A percentile compares a stretch with the other conserved stretches of the same genome.
phyloP scores from a whole-genome alignment of 257 asterid species.

The Ilex aquifolium region DNA sequence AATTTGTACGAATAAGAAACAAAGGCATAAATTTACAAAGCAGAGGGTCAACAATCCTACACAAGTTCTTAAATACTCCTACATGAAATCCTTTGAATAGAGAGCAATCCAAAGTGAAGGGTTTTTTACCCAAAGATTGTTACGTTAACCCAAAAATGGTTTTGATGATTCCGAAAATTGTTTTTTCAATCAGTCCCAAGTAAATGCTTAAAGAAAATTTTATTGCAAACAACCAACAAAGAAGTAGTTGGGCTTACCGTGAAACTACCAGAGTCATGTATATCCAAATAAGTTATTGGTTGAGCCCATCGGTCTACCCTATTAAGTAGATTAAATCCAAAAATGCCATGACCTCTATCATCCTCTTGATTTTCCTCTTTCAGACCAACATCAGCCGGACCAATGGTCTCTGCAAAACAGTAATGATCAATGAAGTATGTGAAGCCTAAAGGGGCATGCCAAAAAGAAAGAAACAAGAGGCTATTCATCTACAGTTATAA shows the following conservation, averaged over 20 bases:
- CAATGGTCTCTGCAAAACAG: slow-evolving; percentile 50
- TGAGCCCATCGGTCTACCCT: slow-evolving; percentile 87
- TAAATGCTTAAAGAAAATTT: slow-evolving; percentile 1
- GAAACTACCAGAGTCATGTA: slow-evolving; percentile 67
- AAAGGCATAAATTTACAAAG: neutral
- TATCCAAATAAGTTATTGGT: slow-evolving; percentile 77
- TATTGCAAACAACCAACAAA: slow-evolving; percentile 1
- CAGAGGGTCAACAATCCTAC: too few relatives aligned
- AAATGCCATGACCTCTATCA: slow-evolving; percentile 85
- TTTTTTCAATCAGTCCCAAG: neutral
- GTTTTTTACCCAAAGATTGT: too few relatives aligned
- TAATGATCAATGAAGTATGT: slow-evolving; percentile 8
- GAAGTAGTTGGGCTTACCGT: slow-evolving; percentile 43
- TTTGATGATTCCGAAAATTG: neutral
- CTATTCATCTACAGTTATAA: neutral
- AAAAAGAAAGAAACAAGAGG: neutral
- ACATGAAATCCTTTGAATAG: too few relatives aligned
- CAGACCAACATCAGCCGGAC: slow-evolving; percentile 85
- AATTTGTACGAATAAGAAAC: neutral
- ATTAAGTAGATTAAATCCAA: slow-evolving; percentile 55
- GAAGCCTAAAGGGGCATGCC: neutral
- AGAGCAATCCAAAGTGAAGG: too few relatives aligned
- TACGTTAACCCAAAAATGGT: neutral
- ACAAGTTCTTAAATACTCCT: too few relatives aligned
- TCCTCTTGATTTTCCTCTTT: slow-evolving; percentile 57